These are phyloP conservation scores for Saccharomyces hybrid DNA, from an alignment of 1,139 yeast species.

Conservation along the genomic window DNA sequence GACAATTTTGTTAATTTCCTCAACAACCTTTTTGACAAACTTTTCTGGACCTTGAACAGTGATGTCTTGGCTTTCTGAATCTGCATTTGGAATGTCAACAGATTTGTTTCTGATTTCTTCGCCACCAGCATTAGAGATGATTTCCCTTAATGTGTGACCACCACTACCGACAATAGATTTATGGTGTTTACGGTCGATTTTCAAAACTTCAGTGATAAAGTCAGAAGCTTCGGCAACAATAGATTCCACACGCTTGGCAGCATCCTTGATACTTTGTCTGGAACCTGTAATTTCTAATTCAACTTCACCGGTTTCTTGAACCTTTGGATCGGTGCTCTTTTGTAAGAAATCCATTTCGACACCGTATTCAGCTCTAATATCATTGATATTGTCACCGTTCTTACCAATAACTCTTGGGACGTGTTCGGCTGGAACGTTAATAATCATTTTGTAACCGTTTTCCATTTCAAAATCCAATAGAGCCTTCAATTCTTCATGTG, in stretches of 20 bases:
- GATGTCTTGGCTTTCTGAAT: conserved; percentile 54
- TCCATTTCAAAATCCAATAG: conserved; percentile 81
- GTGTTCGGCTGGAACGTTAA: conserved; percentile 63
- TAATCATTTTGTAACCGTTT: conserved; percentile 59
- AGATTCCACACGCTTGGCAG: conserved; percentile 52
- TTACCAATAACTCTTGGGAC: conserved; percentile 85
- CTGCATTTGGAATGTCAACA: conserved; percentile 69
- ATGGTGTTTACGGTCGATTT: conserved; percentile 71
- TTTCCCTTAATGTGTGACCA: conserved; percentile 68
- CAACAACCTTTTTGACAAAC: conserved; percentile 63
- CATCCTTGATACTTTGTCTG: conserved; percentile 69
- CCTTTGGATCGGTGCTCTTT: conserved; percentile 35
- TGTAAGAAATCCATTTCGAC: conserved; percentile 61
- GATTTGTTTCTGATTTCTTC: conserved; percentile 44
- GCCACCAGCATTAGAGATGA: conserved; percentile 77
- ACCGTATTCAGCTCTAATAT: conserved; percentile 73
- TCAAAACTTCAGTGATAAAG: conserved; percentile 48
- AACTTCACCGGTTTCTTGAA: conserved; percentile 39
- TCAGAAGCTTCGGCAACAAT: conserved; percentile 65
- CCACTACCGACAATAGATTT: conserved; percentile 74
- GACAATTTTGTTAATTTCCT: conserved; percentile 57
- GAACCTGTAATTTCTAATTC: conserved; percentile 75
- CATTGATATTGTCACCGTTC: conserved; percentile 75
- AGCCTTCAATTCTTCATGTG: conserved; percentile 79
- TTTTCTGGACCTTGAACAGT: conserved; percentile 67